phyloP scores from a whole-genome alignment of 2,329 filamentous ascomycete genomes.

The Fusarium avenaceum region DNA sequence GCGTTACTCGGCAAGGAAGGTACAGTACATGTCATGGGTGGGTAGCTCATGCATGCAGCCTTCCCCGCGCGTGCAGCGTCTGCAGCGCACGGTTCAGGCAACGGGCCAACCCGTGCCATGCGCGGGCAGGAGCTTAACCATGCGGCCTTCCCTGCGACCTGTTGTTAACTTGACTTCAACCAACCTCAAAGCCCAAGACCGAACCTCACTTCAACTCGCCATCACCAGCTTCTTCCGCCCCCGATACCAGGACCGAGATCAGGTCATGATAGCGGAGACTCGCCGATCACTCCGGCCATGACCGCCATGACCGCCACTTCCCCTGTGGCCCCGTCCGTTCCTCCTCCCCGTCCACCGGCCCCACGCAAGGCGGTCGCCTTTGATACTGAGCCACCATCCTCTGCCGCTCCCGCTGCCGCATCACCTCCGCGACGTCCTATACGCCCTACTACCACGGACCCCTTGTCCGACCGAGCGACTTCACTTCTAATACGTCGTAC shows the following conservation, averaged over 20 bases:
- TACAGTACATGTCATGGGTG: conserved; percentile 11
- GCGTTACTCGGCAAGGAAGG: conserved; percentile 11
- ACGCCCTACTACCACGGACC: conserved; percentile 59
- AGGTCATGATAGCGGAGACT: conserved; percentile 48
- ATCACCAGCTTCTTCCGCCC: neutral
- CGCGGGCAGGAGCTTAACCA: conserved; percentile 38
- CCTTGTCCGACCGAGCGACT: conserved; percentile 83
- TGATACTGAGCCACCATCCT: conserved; percentile 44
- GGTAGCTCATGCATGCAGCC: conserved; percentile 34
- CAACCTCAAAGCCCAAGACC: conserved; percentile 4
- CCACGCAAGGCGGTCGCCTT: conserved; percentile 45
- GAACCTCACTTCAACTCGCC: conserved; percentile 12
- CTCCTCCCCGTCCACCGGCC: conserved; percentile 41
- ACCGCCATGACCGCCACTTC: conserved; percentile 51
- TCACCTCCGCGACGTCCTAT: conserved; percentile 50
- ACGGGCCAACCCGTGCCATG: conserved; percentile 45
- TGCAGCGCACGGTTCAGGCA: conserved; percentile 42
- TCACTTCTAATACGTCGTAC: conserved; percentile 83
- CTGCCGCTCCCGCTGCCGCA: conserved; percentile 40
- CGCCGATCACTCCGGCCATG: conserved; percentile 48
- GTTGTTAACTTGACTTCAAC: conserved; percentile 43
- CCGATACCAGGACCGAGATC: conserved; percentile 7
- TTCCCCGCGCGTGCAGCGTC: conserved; percentile 17
- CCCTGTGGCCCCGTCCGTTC: conserved; percentile 37
- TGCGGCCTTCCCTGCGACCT: conserved; percentile 44